Evolutionary conservation across 2,329 filamentous ascomycete genomes (phyloP).

Genomic region (Talaromyces albobiverticillius): DNA sequence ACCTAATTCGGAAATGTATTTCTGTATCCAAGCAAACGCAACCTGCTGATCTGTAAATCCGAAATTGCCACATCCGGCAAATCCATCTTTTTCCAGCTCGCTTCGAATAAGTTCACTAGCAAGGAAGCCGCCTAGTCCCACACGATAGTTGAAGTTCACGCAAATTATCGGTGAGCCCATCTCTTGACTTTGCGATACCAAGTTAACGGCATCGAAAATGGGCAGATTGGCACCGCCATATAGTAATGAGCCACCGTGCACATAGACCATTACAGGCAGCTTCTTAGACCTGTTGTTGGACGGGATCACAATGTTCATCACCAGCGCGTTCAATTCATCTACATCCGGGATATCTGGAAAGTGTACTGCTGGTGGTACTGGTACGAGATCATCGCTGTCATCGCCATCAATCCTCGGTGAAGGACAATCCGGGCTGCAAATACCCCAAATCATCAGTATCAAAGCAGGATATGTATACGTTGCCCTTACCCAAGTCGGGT

Average conservation of each 20-base stretch:
- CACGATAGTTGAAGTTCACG: slow-evolving; percentile 27
- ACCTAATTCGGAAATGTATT: slow-evolving; percentile 31
- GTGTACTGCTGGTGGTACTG: slow-evolving; percentile 21
- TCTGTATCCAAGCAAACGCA: slow-evolving; percentile 33
- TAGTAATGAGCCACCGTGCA: slow-evolving; percentile 26
- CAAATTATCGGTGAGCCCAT: slow-evolving; percentile 21
- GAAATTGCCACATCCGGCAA: slow-evolving; percentile 34
- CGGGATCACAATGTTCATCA: slow-evolving; percentile 26
- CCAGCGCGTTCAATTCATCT: slow-evolving; percentile 22
- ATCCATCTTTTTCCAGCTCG: slow-evolving; percentile 21
- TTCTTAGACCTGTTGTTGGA: background rate
- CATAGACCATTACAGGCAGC: slow-evolving; percentile 24
- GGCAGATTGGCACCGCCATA: slow-evolving; percentile 26
- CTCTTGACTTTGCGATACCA: slow-evolving; percentile 22
- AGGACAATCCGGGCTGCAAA: slow-evolving; percentile 15
- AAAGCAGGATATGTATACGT: background rate
- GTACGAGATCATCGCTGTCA: slow-evolving; percentile 22
- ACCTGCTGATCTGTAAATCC: slow-evolving; percentile 35
- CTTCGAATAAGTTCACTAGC: slow-evolving; percentile 17
- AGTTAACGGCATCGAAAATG: slow-evolving; percentile 25
- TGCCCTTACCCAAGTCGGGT: slow-evolving; percentile 21
- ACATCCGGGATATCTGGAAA: slow-evolving; percentile 12
- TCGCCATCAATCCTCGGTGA: slow-evolving; percentile 21
- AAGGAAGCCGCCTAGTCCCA: slow-evolving; percentile 26
- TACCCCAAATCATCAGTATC: background rate